Percentiles rank a stretch among this genome's conserved stretches.
Evolutionary conservation across 2,329 filamentous ascomycete species (phyloP).

Genomic region (Fusarium oxysporum): DNA sequence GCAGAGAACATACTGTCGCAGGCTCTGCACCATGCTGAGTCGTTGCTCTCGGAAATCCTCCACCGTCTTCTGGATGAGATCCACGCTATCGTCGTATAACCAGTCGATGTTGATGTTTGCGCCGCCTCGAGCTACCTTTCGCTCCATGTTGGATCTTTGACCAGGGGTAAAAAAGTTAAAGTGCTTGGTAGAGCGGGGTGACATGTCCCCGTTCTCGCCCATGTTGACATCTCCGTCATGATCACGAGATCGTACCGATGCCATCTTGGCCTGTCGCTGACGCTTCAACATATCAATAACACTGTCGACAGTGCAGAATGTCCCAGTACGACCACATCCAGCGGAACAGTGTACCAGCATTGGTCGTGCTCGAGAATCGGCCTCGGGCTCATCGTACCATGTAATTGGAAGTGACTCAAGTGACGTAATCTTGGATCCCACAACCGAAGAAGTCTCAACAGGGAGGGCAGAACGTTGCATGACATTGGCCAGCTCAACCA

Average conservation of each 20-base stretch:
- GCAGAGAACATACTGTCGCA: slow-evolving; percentile 93
- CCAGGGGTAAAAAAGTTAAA: slow-evolving; percentile 39
- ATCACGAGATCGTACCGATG: slow-evolving; percentile 35
- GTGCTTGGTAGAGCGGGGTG: slow-evolving; percentile 44
- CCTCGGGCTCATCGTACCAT: slow-evolving; percentile 71
- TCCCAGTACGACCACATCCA: slow-evolving; percentile 93
- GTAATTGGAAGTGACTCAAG: slow-evolving; percentile 52
- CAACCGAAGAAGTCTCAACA: slow-evolving; percentile 56
- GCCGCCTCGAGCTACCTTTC: slow-evolving; percentile 12
- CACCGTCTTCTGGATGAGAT: slow-evolving; percentile 87
- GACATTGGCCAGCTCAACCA: slow-evolving; percentile 88
- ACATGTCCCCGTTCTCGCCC: slow-evolving; percentile 49
- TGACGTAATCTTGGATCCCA: slow-evolving; percentile 45
- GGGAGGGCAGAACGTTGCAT: slow-evolving; percentile 72
- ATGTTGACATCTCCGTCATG: slow-evolving; percentile 62
- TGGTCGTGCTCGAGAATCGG: slow-evolving; percentile 67
- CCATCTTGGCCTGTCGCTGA: slow-evolving; percentile 65
- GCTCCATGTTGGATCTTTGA: slow-evolving; percentile 30
- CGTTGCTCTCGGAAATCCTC: slow-evolving; percentile 90
- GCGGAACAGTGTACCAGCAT: slow-evolving; percentile 96
- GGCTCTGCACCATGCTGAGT: slow-evolving; percentile 95
- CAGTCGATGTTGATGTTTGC: slow-evolving; percentile 65
- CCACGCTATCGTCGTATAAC: slow-evolving; percentile 76
- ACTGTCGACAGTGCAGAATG: slow-evolving; percentile 95
- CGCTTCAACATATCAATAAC: slow-evolving; percentile 97